phyloP scores from a whole-genome alignment of 768 basidiomycete species.

The Cantharellus cinnabarinus region DNA sequence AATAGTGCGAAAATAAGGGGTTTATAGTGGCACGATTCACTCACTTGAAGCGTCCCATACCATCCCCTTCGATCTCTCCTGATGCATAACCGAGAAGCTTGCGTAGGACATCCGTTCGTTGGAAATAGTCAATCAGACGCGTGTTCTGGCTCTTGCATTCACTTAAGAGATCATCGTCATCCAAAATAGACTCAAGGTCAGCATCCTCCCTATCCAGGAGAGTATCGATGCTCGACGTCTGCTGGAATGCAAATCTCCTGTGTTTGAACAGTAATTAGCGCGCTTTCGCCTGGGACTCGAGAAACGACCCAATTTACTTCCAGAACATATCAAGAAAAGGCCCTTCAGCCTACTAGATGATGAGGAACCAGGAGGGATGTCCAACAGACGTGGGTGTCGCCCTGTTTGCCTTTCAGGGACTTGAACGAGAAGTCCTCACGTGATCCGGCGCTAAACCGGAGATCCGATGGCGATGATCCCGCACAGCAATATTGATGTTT shows the following conservation, averaged over 20 bases:
- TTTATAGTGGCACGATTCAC: conserved; percentile 14
- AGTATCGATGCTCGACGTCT: conserved; percentile 74
- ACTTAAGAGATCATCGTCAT: conserved; percentile 82
- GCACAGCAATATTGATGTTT: no score
- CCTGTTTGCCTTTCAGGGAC: no score
- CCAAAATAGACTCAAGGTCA: conserved; percentile 73
- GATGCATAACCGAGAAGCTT: conserved; percentile 69
- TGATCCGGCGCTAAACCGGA: no score
- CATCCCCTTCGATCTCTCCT: conserved; percentile 66
- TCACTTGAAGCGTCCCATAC: conserved; percentile 64
- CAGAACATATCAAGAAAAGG: no score
- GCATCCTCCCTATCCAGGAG: conserved; percentile 81
- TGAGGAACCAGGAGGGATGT: no score
- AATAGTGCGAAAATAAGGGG: background rate
- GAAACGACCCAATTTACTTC: no score
- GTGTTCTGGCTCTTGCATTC: conserved; percentile 94
- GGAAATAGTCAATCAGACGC: conserved; percentile 71
- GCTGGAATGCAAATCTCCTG: conserved; percentile 71
- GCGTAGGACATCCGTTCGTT: conserved; percentile 59
- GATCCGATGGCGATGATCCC: no score
- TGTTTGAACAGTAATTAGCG: no score
- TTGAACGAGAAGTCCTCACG: no score
- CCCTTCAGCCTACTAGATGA: no score
- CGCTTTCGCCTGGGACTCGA: no score
- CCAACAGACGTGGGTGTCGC: no score